phyloP scores from a whole-genome alignment of 2,329 filamentous ascomycete species.

The Sporothrix pseudoabietina region DNA sequence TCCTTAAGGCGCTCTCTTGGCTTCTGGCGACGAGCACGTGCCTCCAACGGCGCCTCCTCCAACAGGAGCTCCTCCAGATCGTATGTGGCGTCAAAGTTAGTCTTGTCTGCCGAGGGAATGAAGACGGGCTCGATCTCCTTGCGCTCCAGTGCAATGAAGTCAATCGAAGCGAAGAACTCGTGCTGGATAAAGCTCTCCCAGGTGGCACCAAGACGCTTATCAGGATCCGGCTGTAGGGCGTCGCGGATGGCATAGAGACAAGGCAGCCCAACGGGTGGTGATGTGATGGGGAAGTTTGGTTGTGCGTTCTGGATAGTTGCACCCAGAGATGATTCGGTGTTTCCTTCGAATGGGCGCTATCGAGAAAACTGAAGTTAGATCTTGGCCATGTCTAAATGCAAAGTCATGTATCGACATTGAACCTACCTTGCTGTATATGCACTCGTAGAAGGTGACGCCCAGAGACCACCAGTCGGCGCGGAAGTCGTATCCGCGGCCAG shows the following conservation, averaged over 20 bases:
- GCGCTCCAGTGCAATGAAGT: slow-evolving; percentile 80
- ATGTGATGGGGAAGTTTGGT: slow-evolving; percentile 89
- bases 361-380: neutral
- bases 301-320: slow-evolving; percentile 78
- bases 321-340: slow-evolving; percentile 77
- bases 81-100: slow-evolving; percentile 98
- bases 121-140: slow-evolving; percentile 93
- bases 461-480: slow-evolving; percentile 99
- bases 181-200: slow-evolving; percentile 86
- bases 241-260: slow-evolving; percentile 88
- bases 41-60: slow-evolving; percentile 93
- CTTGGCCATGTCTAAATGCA: slow-evolving; percentile 43
- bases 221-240: slow-evolving; percentile 77
- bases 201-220: slow-evolving; percentile 78
- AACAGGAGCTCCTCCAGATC: slow-evolving; percentile 91
- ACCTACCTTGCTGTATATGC: slow-evolving; percentile 94
- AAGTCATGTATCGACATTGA: neutral
- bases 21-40: slow-evolving; percentile 88
- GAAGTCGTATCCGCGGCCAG: slow-evolving; percentile 82
- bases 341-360: slow-evolving; percentile 85
- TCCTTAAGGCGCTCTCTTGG: slow-evolving; percentile 88
- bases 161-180: slow-evolving; percentile 83
- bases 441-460: slow-evolving; percentile 98
- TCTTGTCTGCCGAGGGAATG: slow-evolving; percentile 92
- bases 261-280: slow-evolving; percentile 81